phyloP scores from a whole-genome alignment of 2,329 filamentous ascomycete species.

The Bipolaris gigantea region DNA sequence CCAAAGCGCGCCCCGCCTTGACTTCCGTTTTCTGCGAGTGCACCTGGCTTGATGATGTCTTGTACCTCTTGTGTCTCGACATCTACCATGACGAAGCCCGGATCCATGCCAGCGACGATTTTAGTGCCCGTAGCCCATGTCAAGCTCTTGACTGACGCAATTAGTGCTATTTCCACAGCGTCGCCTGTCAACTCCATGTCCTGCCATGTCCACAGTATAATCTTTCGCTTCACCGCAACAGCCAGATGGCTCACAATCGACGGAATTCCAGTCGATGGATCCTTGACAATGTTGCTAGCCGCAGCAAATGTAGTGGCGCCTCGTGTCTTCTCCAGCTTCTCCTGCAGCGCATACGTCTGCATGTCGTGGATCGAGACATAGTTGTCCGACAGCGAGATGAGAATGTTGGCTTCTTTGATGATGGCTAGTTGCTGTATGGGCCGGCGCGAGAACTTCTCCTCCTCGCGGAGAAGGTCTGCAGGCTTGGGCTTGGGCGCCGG shows the following conservation, averaged over 20 bases:
- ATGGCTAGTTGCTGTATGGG: slow-evolving; percentile 92
- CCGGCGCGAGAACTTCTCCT: slow-evolving; percentile 90
- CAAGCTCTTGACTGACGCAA: slow-evolving; percentile 82
- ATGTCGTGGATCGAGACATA: slow-evolving; percentile 89
- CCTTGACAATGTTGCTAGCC: slow-evolving; percentile 93
- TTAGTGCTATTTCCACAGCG: slow-evolving; percentile 73
- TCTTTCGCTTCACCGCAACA: slow-evolving; percentile 87
- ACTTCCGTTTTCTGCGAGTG: slow-evolving; percentile 65
- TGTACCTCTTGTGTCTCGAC: slow-evolving; percentile 71
- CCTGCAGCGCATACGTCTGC: slow-evolving; percentile 78
- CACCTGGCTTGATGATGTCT: slow-evolving; percentile 78
- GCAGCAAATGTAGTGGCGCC: slow-evolving; percentile 90
- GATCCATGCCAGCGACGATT: slow-evolving; percentile 86
- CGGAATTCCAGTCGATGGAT: slow-evolving; percentile 81
- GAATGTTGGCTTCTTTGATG: slow-evolving; percentile 90
- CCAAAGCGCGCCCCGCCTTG: slow-evolving; percentile 76
- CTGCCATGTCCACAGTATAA: slow-evolving; percentile 93
- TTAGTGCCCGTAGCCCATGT: slow-evolving; percentile 89
- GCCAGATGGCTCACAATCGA: slow-evolving; percentile 90
- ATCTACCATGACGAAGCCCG: slow-evolving; percentile 88
- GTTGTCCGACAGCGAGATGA: slow-evolving; percentile 88
- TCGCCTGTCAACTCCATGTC: slow-evolving; percentile 83
- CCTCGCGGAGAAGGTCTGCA: slow-evolving; percentile 84
- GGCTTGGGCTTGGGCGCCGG: slow-evolving; percentile 47
- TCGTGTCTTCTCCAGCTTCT: slow-evolving; percentile 79